Evolutionary conservation across 805 yeast species (phyloP).

Genomic region (Zygosaccharomyces pseudorouxii): DNA sequence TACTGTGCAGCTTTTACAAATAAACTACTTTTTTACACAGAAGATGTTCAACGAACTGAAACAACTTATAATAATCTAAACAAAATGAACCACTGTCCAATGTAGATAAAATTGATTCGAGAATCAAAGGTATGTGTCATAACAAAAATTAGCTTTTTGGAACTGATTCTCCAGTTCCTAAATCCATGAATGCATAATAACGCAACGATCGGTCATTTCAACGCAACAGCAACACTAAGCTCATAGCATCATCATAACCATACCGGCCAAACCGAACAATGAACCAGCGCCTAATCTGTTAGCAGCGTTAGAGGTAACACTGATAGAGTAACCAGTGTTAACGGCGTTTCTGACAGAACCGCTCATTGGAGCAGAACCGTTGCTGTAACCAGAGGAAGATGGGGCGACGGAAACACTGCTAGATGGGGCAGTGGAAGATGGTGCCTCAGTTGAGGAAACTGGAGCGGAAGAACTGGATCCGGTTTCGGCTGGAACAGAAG

Average conservation of each 20-base stretch:
- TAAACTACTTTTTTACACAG: conserved; percentile 5
- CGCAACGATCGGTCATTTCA: not conserved
- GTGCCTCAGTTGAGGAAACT: conserved; percentile 18
- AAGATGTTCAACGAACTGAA: conserved; percentile 5
- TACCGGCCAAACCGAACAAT: conserved; percentile 15
- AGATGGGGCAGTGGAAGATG: conserved; percentile 5
- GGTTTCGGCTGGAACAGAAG: conserved; percentile 11
- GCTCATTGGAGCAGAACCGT: conserved; percentile 1
- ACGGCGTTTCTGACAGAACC: conserved; percentile 1
- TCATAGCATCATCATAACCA: conserved; percentile 13
- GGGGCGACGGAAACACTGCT: conserved; percentile 8
- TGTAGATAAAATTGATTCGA: conserved; percentile 3
- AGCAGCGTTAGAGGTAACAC: conserved; percentile 10
- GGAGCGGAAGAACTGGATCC: not conserved
- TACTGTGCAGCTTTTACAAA: conserved; percentile 4
- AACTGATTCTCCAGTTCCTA: conserved; percentile 1
- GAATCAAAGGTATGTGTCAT: conserved; percentile 3
- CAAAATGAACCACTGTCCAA: conserved; percentile 4
- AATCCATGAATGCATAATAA: not conserved
- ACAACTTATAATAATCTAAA: conserved; percentile 6
- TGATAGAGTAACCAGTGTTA: conserved; percentile 4
- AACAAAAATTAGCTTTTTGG: not conserved
- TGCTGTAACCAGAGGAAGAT: conserved; percentile 15
- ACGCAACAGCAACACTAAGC: not conserved
- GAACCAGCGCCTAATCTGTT: conserved; percentile 14